Conservation (phyloP, 805 yeast species). For the Pichia occidentalis region DNA sequence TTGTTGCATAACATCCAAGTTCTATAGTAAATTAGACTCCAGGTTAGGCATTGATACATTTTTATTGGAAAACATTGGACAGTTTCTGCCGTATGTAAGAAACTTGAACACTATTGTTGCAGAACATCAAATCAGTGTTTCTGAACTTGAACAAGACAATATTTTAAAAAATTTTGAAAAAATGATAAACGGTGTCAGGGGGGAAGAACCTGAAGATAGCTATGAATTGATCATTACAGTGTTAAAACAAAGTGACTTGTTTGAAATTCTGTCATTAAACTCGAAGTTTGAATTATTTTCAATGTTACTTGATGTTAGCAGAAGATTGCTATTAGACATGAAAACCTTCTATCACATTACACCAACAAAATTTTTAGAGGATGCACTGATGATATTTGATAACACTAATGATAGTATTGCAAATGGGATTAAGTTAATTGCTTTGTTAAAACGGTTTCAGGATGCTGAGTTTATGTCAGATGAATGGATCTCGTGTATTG, state of each 20-base stretch:
- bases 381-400: neutral
- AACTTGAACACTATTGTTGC: too few relatives aligned
- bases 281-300: neutral
- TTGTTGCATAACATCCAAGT: too few relatives aligned
- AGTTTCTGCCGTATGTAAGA: too few relatives aligned
- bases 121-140: too few relatives aligned
- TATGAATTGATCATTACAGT: too few relatives aligned
- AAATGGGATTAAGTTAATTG: constrained; percentile 1
- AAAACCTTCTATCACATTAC: neutral
- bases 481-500: constrained; percentile 7
- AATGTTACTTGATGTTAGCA: neutral
- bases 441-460: constrained; percentile 2
- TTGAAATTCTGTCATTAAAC: neutral
- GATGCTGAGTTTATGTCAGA: constrained; percentile 3
- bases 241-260: neutral
- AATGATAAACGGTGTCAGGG: constrained; percentile 3
- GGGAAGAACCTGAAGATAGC: too few relatives aligned
- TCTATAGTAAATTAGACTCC: too few relatives aligned
- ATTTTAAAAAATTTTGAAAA: constrained; percentile 6
- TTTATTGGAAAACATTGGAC: too few relatives aligned
- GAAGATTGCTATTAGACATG: neutral
- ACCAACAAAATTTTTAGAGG: neutral
- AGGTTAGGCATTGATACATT: too few relatives aligned
- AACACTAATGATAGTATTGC: neutral
- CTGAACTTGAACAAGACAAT: too few relatives aligned